Evolutionary conservation across 495 filamentous ascomycete species (phyloP), one percentile per base, ranked within the genome.

Genomic region (Clavariopsis aquatica): DNA sequence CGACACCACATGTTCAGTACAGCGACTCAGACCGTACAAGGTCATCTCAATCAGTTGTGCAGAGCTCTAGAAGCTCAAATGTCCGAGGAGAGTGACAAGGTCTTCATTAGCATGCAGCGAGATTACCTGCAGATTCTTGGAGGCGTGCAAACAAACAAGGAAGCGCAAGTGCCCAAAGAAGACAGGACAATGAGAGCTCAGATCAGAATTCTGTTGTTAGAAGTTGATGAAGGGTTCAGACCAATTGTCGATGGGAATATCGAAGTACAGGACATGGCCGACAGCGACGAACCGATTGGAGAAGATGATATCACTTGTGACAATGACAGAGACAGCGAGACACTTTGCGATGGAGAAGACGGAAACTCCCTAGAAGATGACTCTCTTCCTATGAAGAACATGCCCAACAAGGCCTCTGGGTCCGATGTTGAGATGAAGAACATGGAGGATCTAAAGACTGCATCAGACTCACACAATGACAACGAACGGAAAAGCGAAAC

Each of bases 1-100:
- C 75, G 78, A 1, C 60, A 75, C 8, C 66, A 59, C 0, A 86
- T 88, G 84, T 88, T 88, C 62, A 57, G 66, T 19, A 52, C 75
- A 9, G 78, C 78, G 19, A 74, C 74, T 5, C 49, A 70, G 0
- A 71, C 68, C n/a, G 83, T 86, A 9, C 15, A 27, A 0, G 69
- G 72, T 54, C 38, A 52, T 5, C 72, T 86, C 9, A 49, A 60
- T 0, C 22, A 52, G 3, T 76, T 84, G 76, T 71, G 66, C 36
- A 34, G 71, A n/a, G 43, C 20, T 2, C 54, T 79, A 0, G 71
- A 75, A 46, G 64, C 31, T 12, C 5, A 34, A 34, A 34, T 34
- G 5, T 12, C 31, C 31, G 31, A 34, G 31, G 31, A 34, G 31
- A 34, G 31, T 3, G 74, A 81, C 6, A 73, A 78, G 22, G 71